phyloP scores from a whole-genome alignment of 805 yeast genomes.

The Spathaspora gorwiae region DNA sequence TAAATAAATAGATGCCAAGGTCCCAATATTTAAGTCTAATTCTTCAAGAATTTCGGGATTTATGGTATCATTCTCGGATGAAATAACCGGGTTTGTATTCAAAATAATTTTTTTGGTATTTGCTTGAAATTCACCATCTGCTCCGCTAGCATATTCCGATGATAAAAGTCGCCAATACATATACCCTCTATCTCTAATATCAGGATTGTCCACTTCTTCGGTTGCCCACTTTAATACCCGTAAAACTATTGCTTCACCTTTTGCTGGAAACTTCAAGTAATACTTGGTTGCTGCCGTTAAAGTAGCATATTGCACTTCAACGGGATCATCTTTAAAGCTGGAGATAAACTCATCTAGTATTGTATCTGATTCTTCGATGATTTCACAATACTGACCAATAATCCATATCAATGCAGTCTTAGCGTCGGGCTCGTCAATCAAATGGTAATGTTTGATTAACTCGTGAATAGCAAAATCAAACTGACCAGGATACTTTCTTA shows the following conservation, averaged over 20 bases:
- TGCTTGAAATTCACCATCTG: conserved; percentile 37
- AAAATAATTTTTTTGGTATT: conserved; percentile 48
- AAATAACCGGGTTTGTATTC: conserved; percentile 58
- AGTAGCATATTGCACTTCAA: conserved; percentile 69
- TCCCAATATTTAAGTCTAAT: conserved; percentile 74
- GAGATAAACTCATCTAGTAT: conserved; percentile 40
- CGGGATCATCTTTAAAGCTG: conserved; percentile 56
- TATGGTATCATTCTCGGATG: conserved; percentile 61
- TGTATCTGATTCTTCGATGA: conserved; percentile 39
- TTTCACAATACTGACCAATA: conserved; percentile 62
- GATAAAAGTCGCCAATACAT: conserved; percentile 83
- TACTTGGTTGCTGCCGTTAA: conserved; percentile 72
- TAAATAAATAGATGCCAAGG: conserved; percentile 76
- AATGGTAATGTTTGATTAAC: conserved; percentile 29
- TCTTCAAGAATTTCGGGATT: conserved; percentile 74
- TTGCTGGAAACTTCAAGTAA: conserved; percentile 52
- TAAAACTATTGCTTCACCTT: conserved; percentile 55
- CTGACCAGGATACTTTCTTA: conserved; percentile 67
- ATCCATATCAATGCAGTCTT: conserved; percentile 81
- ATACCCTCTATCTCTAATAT: conserved; percentile 77
- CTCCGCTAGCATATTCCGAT: conserved; percentile 27
- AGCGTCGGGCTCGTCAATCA: conserved; percentile 71
- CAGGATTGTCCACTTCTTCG: conserved; percentile 76
- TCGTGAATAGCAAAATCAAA: conserved; percentile 35
- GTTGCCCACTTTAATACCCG: conserved; percentile 62